A percentile compares a stretch with the other conserved stretches of the same genome.
Evolutionary conservation across 2,329 filamentous ascomycete species (phyloP).

Genomic region (Coniella vitis): DNA sequence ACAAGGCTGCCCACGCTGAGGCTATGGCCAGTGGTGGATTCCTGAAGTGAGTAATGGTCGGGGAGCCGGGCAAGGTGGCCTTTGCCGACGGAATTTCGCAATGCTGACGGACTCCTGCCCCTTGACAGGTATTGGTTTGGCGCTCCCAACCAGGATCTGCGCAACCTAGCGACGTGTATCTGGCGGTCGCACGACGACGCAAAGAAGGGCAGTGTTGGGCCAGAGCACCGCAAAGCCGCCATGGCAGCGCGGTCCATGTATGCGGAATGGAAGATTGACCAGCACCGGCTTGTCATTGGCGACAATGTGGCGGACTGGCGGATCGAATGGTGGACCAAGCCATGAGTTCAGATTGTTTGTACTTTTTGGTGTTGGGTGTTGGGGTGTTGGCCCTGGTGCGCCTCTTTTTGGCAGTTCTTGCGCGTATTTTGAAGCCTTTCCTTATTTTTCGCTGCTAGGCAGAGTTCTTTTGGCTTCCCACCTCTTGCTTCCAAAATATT

Average conservation of each 20-base stretch:
- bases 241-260: conserved; percentile 56
- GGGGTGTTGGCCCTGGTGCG: neutral
- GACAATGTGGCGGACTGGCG: conserved; percentile 36
- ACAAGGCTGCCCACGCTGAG: conserved; percentile 73
- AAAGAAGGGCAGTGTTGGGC: conserved; percentile 49
- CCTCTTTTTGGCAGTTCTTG: no score
- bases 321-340: conserved; percentile 18
- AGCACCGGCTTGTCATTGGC: conserved; percentile 60
- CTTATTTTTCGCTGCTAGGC: no score
- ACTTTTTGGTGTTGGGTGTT: no score
- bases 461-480: no score
- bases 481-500: no score
- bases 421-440: no score
- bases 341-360: no score
- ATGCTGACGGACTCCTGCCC: conserved; percentile 11
- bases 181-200: conserved; percentile 58
- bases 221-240: conserved; percentile 58
- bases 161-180: conserved; percentile 76
- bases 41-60: conserved; percentile 65
- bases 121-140: conserved; percentile 77
- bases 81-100: no score
- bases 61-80: no score
- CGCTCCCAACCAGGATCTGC: conserved; percentile 56
- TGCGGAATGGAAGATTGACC: conserved; percentile 64
- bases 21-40: conserved; percentile 74